Evolutionary conservation across 1,284 basidiomycete genomes (phyloP).

Genomic region (Inonotus hispidus): DNA sequence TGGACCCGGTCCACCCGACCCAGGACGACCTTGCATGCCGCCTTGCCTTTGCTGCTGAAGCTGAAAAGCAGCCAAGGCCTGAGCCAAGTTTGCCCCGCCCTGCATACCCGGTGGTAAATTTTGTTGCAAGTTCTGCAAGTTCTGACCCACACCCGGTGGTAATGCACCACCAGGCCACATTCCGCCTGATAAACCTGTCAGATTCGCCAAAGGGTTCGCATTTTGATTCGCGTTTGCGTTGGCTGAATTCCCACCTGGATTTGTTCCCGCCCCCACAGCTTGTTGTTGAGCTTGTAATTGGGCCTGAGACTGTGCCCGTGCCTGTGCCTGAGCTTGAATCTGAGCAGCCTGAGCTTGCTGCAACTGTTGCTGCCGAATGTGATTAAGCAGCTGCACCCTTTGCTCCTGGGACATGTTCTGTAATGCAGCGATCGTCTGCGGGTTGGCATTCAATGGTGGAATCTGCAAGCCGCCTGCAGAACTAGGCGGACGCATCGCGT

Average conservation of each 20-base stretch:
- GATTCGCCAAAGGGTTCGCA: not conserved
- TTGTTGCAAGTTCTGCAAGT: slow-evolving; percentile 15
- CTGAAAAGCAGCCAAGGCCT: slow-evolving; percentile 7
- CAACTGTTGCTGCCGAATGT: not conserved
- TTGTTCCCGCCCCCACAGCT: not conserved
- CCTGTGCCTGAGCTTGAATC: not conserved
- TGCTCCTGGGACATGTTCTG: slow-evolving; percentile 2
- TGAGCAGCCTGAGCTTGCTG: not conserved
- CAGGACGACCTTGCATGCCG: slow-evolving; percentile 8
- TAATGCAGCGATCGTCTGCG: not conserved
- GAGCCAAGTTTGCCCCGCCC: slow-evolving; percentile 8
- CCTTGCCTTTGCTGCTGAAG: slow-evolving; percentile 18
- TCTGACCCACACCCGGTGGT: not conserved
- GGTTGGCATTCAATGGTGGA: not conserved
- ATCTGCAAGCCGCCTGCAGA: not conserved
- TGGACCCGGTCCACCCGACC: slow-evolving; percentile 1
- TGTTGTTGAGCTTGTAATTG: not conserved
- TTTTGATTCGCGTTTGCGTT: not conserved
- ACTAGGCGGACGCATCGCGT: not conserved
- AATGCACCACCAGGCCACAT: not conserved
- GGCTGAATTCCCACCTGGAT: not conserved
- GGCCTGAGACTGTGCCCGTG: not conserved
- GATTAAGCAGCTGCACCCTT: not conserved
- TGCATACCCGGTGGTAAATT: not conserved
- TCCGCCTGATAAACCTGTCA: not conserved